Evolutionary conservation across 768 basidiomycete genomes (phyloP).

Genomic region (Obba rivulosa): DNA sequence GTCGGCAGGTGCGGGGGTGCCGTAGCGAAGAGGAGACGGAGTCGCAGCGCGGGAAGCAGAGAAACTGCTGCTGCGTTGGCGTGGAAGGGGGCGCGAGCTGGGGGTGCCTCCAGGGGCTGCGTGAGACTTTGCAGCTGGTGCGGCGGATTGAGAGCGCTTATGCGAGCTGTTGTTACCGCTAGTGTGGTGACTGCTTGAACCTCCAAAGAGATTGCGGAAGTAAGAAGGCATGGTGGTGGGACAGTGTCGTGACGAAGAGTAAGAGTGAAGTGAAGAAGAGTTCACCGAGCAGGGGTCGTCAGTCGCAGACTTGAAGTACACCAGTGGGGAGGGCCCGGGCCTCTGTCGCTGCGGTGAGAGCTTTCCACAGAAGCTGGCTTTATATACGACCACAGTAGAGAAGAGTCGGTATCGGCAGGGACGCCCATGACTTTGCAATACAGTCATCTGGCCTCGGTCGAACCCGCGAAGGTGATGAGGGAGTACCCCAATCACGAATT

Average conservation of each 20-base stretch:
- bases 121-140: constrained; percentile 24
- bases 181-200: constrained; percentile 16
- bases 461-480: no score
- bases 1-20: constrained; percentile 20
- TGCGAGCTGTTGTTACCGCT: constrained; percentile 33
- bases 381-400: constrained; percentile 3
- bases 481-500: no score
- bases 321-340: background rate
- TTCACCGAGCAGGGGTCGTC: no score
- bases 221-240: constrained; percentile 40
- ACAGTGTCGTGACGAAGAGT: background rate
- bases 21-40: constrained; percentile 29
- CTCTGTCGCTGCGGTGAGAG: background rate
- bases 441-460: no score
- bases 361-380: constrained; percentile 7
- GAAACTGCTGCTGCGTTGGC: constrained; percentile 36
- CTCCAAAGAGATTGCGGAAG: constrained; percentile 44
- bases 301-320: constrained; percentile 2
- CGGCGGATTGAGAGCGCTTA: constrained; percentile 36
- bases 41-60: constrained; percentile 28
- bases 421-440: no score
- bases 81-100: no score
- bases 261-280: constrained; percentile 1
- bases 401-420: constrained; percentile 2
- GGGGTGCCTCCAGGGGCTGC: constrained; percentile 12